phyloP scores from a whole-genome alignment of 805 yeast species.

The Lachancea meyersii region DNA sequence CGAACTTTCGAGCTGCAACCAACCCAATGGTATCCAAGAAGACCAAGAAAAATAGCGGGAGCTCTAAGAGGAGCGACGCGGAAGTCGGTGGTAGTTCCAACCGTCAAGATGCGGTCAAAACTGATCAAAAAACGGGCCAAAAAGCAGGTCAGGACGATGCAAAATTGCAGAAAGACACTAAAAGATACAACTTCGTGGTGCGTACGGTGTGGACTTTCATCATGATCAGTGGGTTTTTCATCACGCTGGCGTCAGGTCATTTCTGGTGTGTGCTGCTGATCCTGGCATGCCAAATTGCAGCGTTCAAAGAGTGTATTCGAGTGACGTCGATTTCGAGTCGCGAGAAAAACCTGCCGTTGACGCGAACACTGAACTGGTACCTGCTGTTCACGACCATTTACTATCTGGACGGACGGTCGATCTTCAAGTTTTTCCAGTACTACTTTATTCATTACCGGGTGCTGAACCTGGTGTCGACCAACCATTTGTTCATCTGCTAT shows the following conservation, averaged over 20 bases:
- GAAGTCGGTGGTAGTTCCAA: not conserved
- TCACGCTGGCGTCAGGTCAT: constrained; percentile 76
- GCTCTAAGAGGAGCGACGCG: constrained; percentile 1
- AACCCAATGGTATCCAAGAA: constrained; percentile 8
- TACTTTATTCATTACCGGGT: constrained; percentile 33
- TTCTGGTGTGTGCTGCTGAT: constrained; percentile 70
- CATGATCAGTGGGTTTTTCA: constrained; percentile 72
- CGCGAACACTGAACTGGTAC: constrained; percentile 87
- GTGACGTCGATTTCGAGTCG: constrained; percentile 75
- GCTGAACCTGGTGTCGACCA: constrained; percentile 55
- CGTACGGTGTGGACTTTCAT: constrained; percentile 91
- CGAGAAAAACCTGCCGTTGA: constrained; percentile 76
- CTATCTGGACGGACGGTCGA: constrained; percentile 80
- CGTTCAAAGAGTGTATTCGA: constrained; percentile 86
- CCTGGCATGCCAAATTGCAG: constrained; percentile 66
- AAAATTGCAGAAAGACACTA: constrained; percentile 14
- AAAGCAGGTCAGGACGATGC: not conserved
- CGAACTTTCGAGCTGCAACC: not conserved
- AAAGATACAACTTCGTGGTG: constrained; percentile 49
- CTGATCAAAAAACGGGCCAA: not conserved
- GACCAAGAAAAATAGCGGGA: constrained; percentile 4
- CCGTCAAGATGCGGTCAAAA: not conserved
- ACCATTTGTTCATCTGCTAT: constrained; percentile 81
- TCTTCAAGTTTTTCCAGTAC: constrained; percentile 59
- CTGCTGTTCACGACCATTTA: constrained; percentile 80